Evolutionary conservation across 192 early-diverging fungal genomes (phyloP), one percentile per base, ranked within the genome.

Genomic region (Backusella tarrabulga): DNA sequence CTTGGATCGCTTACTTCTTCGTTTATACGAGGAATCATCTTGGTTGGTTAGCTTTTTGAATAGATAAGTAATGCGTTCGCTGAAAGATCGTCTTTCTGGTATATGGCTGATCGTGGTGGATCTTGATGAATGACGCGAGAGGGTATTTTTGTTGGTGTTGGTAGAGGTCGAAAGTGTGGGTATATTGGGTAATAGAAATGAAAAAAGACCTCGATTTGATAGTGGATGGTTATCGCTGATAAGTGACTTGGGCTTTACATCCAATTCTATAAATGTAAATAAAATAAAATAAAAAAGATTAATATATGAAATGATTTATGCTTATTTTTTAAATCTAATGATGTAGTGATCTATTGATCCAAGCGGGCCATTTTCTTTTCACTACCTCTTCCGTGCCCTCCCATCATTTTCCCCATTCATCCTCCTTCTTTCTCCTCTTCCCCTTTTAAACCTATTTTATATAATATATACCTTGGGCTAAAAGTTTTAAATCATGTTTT

Each of bases 141-240:
- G 42, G 19, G 12, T 44, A 35, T 71, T 40, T 71, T 35, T 72
- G 17, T 19, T 46, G n/a, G 19, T 42, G 12, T n/a, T 41, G 2
- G 3, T 68, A 34, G 71, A 46, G 32, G 23, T 72, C 1, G 26
- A 44, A 23, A 72, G 26, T 17, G n/a, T 50, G 42, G 71, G 71
- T 29, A 44, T 44, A 19, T 41, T 32, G 11, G 71, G 71, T 42
- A 72, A 44, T 34, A 72, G 21, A 15, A 72, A 72, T 42, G 71
- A 46, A 7, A 72, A 72, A 2, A 72, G 4, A 1, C 71, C 71
- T 23, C 71, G 71, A 50, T 72, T 21, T 3, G 41, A 72, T 29
- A 72, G 14, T 50, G 71, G 71, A 29, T 72, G 71, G 29, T 34
- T 72, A n/a, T 41, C 41, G 12, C 71, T 72, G 23, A 72, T 50